phyloP scores from a whole-genome alignment of 2,329 filamentous ascomycete species.

The Graphilbum sp. region DNA sequence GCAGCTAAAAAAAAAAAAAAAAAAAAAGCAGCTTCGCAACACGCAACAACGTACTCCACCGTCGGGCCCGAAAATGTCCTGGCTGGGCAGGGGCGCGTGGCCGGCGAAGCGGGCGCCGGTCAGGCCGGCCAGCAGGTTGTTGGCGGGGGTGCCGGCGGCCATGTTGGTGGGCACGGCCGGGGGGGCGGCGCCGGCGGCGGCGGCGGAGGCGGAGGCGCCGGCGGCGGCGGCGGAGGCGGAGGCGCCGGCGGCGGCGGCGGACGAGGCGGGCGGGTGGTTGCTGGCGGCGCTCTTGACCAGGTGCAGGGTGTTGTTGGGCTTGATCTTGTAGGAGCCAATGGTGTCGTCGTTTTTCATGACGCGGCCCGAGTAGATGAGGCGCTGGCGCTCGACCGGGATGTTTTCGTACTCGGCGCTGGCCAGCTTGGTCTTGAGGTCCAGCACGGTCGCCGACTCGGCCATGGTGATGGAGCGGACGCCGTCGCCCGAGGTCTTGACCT shows the following conservation, averaged over 20 bases:
- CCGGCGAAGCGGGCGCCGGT: conserved; percentile 91
- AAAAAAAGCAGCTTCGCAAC: background rate
- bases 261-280: conserved; percentile 39
- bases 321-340: conserved; percentile 79
- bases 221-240: conserved; percentile 10
- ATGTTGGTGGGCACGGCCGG: conserved; percentile 59
- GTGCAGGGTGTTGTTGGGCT: conserved; percentile 88
- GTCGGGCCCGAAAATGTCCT: conserved; percentile 82
- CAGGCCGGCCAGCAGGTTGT: conserved; percentile 77
- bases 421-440: conserved; percentile 81
- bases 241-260: background rate
- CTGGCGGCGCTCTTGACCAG: conserved; percentile 92
- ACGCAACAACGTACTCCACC: conserved; percentile 58
- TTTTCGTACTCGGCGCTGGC: conserved; percentile 68
- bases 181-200: conserved; percentile 23
- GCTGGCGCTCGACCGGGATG: conserved; percentile 73
- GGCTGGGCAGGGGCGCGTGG: conserved; percentile 72
- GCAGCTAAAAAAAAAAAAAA: background rate
- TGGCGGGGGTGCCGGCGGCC: conserved; percentile 58
- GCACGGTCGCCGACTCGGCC: conserved; percentile 56
- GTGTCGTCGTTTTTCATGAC: conserved; percentile 92
- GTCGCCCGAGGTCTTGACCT: conserved; percentile 92
- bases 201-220: conserved; percentile 1
- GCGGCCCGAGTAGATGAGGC: conserved; percentile 91
- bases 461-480: conserved; percentile 62